Evolutionary conservation across 441 rosid species (phyloP), one percentile per base, ranked within the genome.

Genomic region (Metrosideros polymorpha): DNA sequence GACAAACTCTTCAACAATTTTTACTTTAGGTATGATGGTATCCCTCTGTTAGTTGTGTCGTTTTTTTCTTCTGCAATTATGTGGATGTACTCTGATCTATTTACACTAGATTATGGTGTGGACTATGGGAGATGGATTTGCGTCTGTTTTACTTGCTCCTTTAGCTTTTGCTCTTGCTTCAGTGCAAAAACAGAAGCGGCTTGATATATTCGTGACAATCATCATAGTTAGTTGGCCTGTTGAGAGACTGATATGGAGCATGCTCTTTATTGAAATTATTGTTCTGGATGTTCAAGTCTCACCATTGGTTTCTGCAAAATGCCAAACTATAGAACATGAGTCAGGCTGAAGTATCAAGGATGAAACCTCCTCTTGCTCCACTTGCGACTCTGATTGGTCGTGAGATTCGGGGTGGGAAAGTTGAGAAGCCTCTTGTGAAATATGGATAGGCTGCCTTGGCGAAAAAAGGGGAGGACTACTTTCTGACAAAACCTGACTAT

Each of bases 401-500:
- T 89, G 98, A 97, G 94, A 92, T 97, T 52, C 94, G 99, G 93
- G 92, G 92, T 39, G 96, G 92, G 91, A 97, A 96, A 88, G 94
- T 93, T 18, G 99, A 95, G 93, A 94, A 91, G 82, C 99, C 99
- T 87, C 91, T 92, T 51, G 86, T 97, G 88, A 96, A 94, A 92
- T 95, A 93, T 91, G 99, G 99, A 83, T 98, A 96, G 90, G 98
- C 99, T 86, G 97, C 96, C 85, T 92, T 97, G 85, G 99, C 99
- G 22, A 97, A 95, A 93, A 97, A 97, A 89, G 99, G 98, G 86
- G 99, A 97, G 88, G 99, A 97, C 89, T 96, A 94, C 91, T 97
- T 96, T 90, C 89, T 97, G 89, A 91, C 95, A 84, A 93, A 96
- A 88, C 92, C 91, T 27, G 97, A 96, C 88, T 95, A 96, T 89